Evolutionary conservation across 2,329 filamentous ascomycete genomes (phyloP).

Genomic region (Ascosphaera aggregata): DNA sequence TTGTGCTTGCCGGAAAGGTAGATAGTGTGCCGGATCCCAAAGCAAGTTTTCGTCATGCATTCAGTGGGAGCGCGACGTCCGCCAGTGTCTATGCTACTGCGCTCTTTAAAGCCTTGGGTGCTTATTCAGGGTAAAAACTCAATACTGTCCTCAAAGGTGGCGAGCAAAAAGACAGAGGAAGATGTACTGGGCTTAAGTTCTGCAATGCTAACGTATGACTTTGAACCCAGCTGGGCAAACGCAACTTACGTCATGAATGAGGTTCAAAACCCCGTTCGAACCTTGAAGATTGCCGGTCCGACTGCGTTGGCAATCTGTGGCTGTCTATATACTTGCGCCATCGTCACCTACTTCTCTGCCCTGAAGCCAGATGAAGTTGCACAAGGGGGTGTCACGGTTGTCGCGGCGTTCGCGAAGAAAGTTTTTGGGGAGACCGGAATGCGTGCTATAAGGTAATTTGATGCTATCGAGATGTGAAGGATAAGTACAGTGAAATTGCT

Average conservation of each 20-base stretch:
- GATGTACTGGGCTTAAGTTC: too few species aligned
- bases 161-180: too few species aligned
- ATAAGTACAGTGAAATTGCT: slow-evolving; percentile 22
- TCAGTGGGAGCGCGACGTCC: slow-evolving; percentile 19
- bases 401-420: slow-evolving; percentile 41
- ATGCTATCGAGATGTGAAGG: neutral
- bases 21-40: slow-evolving; percentile 17
- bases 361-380: slow-evolving; percentile 45
- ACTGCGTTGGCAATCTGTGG: slow-evolving; percentile 37
- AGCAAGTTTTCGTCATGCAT: slow-evolving; percentile 44
- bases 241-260: slow-evolving; percentile 50
- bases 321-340: slow-evolving; percentile 41
- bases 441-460: neutral
- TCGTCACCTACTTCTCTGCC: slow-evolving; percentile 39
- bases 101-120: slow-evolving; percentile 37
- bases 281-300: slow-evolving; percentile 37
- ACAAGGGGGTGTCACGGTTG: slow-evolving; percentile 41
- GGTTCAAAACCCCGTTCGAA: slow-evolving; percentile 42
- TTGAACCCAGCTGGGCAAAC: slow-evolving; percentile 44
- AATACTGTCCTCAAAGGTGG: neutral
- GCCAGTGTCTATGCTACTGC: slow-evolving; percentile 36
- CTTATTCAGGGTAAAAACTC: slow-evolving; percentile 29
- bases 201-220: too few species aligned
- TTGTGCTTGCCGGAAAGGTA: slow-evolving; percentile 22
- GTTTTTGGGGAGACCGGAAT: slow-evolving; percentile 28